Evolutionary conservation across 2,329 filamentous ascomycete genomes (phyloP), one percentile per base, ranked within the genome.

Genomic region (Ceratocystis eucalypticola): DNA sequence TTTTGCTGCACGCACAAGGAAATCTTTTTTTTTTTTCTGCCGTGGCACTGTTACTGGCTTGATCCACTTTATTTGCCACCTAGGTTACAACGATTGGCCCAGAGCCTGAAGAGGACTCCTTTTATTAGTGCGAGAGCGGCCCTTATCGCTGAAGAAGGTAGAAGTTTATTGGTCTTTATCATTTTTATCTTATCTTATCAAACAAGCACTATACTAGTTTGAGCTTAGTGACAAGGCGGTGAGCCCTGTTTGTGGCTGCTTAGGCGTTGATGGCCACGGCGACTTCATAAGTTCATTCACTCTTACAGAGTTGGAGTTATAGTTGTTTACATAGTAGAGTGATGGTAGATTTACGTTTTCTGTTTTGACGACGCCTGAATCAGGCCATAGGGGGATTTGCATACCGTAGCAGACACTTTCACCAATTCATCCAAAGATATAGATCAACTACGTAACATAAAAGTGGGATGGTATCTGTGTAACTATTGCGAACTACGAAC

Each of bases 11-110:
- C 50, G 46, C 30, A 25, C 50, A 53, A 41, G 62, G 33, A 41
- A 57, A 25, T 76, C 96, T 91, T 53, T 53, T 28, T 28, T 28
- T 25, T 46, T 41, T 28, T 50, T 55, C 50, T 53, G 46, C 50
- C 46, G 30, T 64, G 20, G 25, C 45, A 22, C 46, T 46, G 33
- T 7, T 53, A 33, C 33, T 50, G 20, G 50, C 3, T 15, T 55
- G 20, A 33, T 10, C 62, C 62, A 48, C 48, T 20, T 48, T 37
- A 15, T 20, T 64, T 53, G 45, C 45, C 33, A 55, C 46, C 37
- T 41, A 22, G 62, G 12, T 5, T 28, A 37, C 5, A 8, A 15
- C 41, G 62, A 64, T 64, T 64, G 62, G 62, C 5, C 48, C 8
- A 53, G 20, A 53, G 48, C 5, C 10, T 22, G 15, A 6, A 53